A percentile compares a stretch with the other conserved stretches of the same genome.
These are phyloP conservation scores for Wickerhamiella kazuoi DNA, from an alignment of 805 yeast genomes.

Conservation along the genomic window DNA sequence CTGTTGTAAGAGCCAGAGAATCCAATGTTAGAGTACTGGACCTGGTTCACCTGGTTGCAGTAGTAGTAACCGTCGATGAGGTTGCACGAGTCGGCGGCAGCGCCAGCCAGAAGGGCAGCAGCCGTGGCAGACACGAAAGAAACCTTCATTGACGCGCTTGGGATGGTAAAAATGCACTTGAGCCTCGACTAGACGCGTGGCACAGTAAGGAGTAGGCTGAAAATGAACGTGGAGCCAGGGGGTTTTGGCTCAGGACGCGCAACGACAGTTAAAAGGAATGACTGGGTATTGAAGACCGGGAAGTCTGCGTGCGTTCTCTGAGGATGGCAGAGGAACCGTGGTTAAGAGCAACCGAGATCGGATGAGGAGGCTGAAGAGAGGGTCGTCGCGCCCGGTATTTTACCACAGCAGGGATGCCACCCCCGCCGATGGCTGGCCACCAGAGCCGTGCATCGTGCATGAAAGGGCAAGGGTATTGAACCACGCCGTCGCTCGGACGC, in stretches of 20 bases:
- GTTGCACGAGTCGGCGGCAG: constrained; percentile 27
- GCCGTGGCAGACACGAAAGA: constrained; percentile 8
- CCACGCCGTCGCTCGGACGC: too few species aligned
- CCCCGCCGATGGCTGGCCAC: not conserved
- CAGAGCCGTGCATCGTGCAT: not conserved
- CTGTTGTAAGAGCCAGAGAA: constrained; percentile 69
- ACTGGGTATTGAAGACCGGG: not conserved
- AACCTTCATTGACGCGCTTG: not conserved
- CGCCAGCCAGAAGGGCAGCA: constrained; percentile 16
- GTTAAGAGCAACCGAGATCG: too few species aligned
- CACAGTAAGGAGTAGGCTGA: not conserved
- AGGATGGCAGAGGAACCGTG: too few species aligned
- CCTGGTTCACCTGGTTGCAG: constrained; percentile 54
- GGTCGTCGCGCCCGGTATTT: not conserved
- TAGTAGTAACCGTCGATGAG: constrained; percentile 60
- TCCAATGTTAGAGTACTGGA: constrained; percentile 57
- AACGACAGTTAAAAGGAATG: not conserved
- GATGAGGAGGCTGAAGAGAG: too few species aligned
- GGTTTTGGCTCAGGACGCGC: too few species aligned
- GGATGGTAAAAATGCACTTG: not conserved
- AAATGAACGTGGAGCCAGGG: not conserved
- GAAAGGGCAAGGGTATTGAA: too few species aligned
- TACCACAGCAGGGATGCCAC: not conserved
- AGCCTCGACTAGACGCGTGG: not conserved
- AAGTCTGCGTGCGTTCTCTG: too few species aligned